Base-by-base conservation (phyloP, 139 green algal species). In the Diplosphaera chodatii region DNA sequence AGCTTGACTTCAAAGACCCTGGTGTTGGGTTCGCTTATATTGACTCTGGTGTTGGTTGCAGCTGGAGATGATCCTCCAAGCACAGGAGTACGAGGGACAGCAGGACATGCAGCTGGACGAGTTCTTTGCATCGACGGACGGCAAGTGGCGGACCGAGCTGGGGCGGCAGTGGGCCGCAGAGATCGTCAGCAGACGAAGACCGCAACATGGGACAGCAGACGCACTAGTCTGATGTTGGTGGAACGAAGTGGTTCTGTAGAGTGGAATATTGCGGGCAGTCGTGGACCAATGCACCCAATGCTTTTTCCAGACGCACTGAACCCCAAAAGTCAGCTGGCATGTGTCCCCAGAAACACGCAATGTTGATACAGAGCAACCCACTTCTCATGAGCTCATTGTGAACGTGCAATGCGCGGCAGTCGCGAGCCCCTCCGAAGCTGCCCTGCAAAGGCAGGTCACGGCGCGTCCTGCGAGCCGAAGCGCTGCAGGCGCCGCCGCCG, bases 71-170 rank as follows among this genome's bases (percentile, higher is more conserved):
- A 86, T 91, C 21, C n/a, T 91, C 66, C 89, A 96, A 72, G 93
- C 93, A 21, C 41, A 81, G 18, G 92, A 98, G 79, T 98, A 98
- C 68, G 93, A 98, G 76, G 25, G 72, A 1, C 72, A 64, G 0
- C 87, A 93, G 59, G 79, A 71, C 8, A 68, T 88, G 32, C 28
- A 84, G 20, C 75, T 97, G 41, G 79, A 92, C 62, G 87, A 96
- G 40, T 97, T 97, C 74, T 97, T 97, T 70, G 82, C 93, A 40
- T 90, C 84, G 10, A 96, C 89, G 2, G 63, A 64, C 0, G 90
- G 86, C 31, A 87, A 86, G 32, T 96, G 91, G 74, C 83, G 77
- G 66, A 97, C 92, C 4, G 69, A 79, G 0, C 72, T 85, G 23
- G 91, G 87, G 72, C 82, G 77, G 56, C 70, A 67, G 10, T 90